Base-by-base conservation (phyloP, 179 eudicot genomes). In the Nepenthes alata region DNA sequence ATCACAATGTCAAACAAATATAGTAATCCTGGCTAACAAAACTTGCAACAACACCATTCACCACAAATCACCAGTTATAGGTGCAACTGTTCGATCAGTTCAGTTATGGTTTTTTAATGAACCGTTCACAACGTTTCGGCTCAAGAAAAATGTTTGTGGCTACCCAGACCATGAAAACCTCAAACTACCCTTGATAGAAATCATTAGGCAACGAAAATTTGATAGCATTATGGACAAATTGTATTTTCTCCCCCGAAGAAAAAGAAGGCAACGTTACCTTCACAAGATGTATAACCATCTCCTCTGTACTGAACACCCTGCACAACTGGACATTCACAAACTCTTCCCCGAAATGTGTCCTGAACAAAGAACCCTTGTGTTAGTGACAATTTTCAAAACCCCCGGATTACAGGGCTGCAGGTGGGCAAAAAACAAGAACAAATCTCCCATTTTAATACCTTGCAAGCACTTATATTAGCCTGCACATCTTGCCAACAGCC, bases 331-430 rank as follows among this genome's bases (percentile, higher is more conserved):
- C 95, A 87, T 60, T 84, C 74, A 52, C 95, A 87, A 61, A 85
- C 78, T 74, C 81, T 82, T 65, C 95, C 95, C 68, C 91, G 78
- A 49, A 70, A 87, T 4, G 95, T 87, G 67, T 87, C 95, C 95
- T 86, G 57, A 1, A 54, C 16, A 53, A 38, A 53, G 10, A 63
- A 4, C 45, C 12, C 4, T 7, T 15, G 13, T n/a, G 45, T 50
- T 53, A 49, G 64, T 48, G 13, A 35, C 11, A 11, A 25, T 25
- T 25, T 53, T 45, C 37, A 49, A 14, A 35, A 11, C 41, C 25
- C 25, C 25, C 25, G 25, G 16, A 47, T 48, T 48, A 50, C 56
- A 51, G 37, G 10, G 44, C n/a, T 4, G 34, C 9, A 62, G 35
- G 35, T 3, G 25, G 47, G 53, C 11, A 36, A 37, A 38, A 11